These are phyloP conservation scores for Phascolomyces articulosus DNA, from an alignment of 371 early-diverging fungal species.

Conservation along the genomic window DNA sequence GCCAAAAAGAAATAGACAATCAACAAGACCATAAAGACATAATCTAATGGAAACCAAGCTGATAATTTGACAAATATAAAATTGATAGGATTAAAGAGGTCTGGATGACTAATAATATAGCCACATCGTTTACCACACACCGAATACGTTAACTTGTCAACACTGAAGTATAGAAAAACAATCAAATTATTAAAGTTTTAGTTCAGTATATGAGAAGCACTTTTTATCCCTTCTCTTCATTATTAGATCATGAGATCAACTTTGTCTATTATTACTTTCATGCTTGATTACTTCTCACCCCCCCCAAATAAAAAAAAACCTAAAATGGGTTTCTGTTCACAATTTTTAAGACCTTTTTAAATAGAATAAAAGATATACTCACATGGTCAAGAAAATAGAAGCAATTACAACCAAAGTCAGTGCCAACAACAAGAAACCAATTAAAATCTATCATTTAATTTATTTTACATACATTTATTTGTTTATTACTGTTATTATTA, in stretches of 20 bases:
- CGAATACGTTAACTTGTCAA: constrained; percentile 59
- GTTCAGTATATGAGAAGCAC: no score
- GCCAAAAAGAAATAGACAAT: constrained; percentile 66
- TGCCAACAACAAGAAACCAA: constrained; percentile 35
- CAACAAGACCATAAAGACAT: constrained; percentile 62
- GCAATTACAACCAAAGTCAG: constrained; percentile 38
- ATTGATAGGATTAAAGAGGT: constrained; percentile 68
- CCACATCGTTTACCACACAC: constrained; percentile 71
- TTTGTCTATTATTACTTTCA: no score
- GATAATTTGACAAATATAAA: constrained; percentile 57
- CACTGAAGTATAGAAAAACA: constrained; percentile 11
- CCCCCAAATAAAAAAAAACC: neutral
- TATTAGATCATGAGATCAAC: neutral
- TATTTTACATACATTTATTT: constrained; percentile 1
- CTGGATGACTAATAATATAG: constrained; percentile 60
- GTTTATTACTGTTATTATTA: no score
- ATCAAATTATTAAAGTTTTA: no score
- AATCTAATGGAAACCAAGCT: constrained; percentile 65
- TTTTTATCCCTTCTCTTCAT: no score
- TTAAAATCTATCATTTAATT: constrained; percentile 26
- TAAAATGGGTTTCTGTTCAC: no score
- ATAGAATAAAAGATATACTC: constrained; percentile 16
- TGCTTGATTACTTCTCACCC: no score
- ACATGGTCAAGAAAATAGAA: constrained; percentile 62
- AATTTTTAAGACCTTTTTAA: neutral